phyloP scores from a whole-genome alignment of 2,329 filamentous ascomycete genomes.

The Alternaria ethzedia region DNA sequence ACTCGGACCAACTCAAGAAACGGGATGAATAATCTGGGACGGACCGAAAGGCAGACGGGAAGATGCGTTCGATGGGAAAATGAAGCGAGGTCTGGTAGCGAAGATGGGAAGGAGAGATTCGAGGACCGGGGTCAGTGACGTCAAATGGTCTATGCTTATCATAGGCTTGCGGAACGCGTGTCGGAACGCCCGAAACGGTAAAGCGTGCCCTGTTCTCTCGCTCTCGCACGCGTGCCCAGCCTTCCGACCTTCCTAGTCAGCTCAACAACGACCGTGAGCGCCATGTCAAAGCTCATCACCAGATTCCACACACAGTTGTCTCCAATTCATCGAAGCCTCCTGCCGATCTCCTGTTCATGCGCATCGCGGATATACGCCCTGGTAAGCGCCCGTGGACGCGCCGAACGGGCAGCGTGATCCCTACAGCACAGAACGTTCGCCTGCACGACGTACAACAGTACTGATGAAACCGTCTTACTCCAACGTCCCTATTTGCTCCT shows the following conservation, averaged over 20 bases:
- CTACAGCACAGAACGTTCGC: neutral
- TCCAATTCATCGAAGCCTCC: neutral
- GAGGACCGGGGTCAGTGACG: neutral
- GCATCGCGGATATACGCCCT: neutral
- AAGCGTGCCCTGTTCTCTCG: neutral
- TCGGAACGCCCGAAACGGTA: neutral
- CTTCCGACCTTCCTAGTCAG: neutral
- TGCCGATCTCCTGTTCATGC: neutral
- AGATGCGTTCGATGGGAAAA: neutral
- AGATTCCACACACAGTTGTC: too few species aligned
- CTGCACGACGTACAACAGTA: neutral
- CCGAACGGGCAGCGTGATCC: neutral
- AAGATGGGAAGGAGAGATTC: neutral
- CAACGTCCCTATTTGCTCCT: neutral
- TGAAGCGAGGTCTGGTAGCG: neutral
- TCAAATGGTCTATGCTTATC: neutral
- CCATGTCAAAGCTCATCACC: neutral
- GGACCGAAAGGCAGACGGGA: neutral
- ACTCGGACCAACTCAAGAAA: neutral
- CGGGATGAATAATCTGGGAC: neutral
- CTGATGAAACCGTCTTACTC: neutral
- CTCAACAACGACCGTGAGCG: neutral
- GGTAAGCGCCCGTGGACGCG: neutral
- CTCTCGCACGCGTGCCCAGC: neutral
- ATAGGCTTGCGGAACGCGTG: neutral